Conservation (phyloP, 2,329 filamentous ascomycete genomes). For the Colletotrichum brevisporum region DNA sequence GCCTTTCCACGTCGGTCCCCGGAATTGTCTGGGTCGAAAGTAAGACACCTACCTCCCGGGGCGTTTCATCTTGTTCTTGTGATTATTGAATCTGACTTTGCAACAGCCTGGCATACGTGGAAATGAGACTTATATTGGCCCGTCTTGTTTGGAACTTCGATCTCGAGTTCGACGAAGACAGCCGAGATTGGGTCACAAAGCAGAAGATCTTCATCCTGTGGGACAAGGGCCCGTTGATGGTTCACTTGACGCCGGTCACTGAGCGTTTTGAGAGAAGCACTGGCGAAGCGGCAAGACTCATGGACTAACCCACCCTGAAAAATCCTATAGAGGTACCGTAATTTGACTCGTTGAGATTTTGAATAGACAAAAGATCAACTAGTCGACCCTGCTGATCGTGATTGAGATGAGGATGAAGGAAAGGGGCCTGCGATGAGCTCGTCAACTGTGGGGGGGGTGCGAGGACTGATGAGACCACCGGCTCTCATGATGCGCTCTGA, state of each 20-base stretch:
- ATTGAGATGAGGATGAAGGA: too few relatives aligned
- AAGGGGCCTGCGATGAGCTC: too few relatives aligned
- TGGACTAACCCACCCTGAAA: too few relatives aligned
- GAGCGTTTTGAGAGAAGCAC: not conserved
- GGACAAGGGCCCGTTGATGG: slow-evolving; percentile 41
- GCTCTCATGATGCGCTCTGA: too few relatives aligned
- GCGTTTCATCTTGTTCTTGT: not conserved
- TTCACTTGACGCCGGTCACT: not conserved
- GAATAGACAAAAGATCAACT: too few relatives aligned
- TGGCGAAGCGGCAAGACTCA: too few relatives aligned
- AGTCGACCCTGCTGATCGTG: too few relatives aligned
- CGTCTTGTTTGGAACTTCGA: slow-evolving; percentile 65
- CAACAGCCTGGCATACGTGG: slow-evolving; percentile 62
- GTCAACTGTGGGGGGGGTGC: too few relatives aligned
- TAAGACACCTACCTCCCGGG: not conserved
- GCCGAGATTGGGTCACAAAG: slow-evolving; percentile 52
- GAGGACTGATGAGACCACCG: too few relatives aligned
- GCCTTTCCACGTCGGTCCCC: slow-evolving; percentile 53
- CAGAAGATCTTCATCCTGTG: slow-evolving; percentile 57
- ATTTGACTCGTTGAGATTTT: too few relatives aligned
- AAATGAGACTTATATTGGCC: slow-evolving; percentile 64
- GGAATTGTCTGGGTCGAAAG: slow-evolving; percentile 15
- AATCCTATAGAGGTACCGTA: too few relatives aligned
- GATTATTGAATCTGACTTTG: not conserved
- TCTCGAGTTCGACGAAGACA: slow-evolving; percentile 55